phyloP scores from a whole-genome alignment of 805 yeast genomes.

The Teunomyces stri region DNA sequence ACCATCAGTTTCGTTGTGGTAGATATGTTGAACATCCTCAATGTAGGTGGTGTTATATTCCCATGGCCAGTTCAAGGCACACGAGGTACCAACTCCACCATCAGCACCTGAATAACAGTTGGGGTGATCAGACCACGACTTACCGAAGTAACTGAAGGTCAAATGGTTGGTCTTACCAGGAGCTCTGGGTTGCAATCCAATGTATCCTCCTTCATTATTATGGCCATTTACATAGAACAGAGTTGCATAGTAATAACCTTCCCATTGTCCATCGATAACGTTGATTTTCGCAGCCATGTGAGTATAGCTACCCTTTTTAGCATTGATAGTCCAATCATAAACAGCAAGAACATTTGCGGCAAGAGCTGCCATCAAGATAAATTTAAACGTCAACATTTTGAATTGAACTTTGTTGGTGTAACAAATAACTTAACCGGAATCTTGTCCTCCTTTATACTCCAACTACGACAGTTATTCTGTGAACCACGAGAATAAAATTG shows the following conservation, averaged over 20 bases:
- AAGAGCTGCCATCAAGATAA: too few relatives aligned
- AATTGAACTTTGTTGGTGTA: too few relatives aligned
- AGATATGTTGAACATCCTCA: background rate
- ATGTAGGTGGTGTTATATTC: conserved; percentile 4
- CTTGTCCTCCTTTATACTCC: too few relatives aligned
- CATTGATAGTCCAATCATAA: too few relatives aligned
- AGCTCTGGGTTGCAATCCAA: conserved; percentile 5
- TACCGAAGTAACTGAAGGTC: conserved; percentile 8
- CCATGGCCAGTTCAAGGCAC: conserved; percentile 6
- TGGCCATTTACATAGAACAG: background rate
- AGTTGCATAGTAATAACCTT: background rate
- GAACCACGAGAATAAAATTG: too few relatives aligned
- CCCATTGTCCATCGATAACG: background rate
- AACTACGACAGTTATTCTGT: too few relatives aligned
- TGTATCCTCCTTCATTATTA: background rate
- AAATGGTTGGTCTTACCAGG: background rate
- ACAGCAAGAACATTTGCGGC: too few relatives aligned
- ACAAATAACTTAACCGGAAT: too few relatives aligned
- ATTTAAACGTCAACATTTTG: too few relatives aligned
- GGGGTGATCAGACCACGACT: conserved; percentile 1
- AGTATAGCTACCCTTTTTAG: background rate
- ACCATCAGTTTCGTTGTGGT: conserved; percentile 2
- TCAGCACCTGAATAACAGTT: conserved; percentile 9
- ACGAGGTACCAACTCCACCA: conserved; percentile 5
- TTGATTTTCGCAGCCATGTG: background rate